These are phyloP conservation scores for Corrigiola litoralis DNA, from an alignment of 179 eudicot genomes.

Conservation along the genomic window DNA sequence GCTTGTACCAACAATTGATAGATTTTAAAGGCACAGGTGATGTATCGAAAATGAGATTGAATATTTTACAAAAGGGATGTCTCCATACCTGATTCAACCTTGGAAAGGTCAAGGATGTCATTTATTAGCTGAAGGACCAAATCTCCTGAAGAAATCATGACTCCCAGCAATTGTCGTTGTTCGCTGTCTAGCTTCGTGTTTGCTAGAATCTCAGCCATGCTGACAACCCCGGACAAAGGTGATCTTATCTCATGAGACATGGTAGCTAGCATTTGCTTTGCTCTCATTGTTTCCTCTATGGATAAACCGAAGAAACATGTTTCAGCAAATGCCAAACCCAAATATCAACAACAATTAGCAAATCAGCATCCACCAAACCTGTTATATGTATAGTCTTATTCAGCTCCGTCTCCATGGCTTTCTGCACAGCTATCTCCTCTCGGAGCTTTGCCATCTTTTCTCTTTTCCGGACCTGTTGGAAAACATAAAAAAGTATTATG, in stretches of 20 bases:
- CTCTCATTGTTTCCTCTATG: slow-evolving; percentile 95
- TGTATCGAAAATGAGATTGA: too few relatives aligned
- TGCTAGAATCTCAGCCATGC: slow-evolving; percentile 90
- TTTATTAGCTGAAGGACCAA: slow-evolving; percentile 83
- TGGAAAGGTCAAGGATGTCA: slow-evolving; percentile 94
- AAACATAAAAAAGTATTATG: slow-evolving; percentile 3
- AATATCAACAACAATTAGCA: neutral
- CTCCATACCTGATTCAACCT: slow-evolving; percentile 85
- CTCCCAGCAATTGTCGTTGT: slow-evolving; percentile 62
- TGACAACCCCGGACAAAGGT: slow-evolving; percentile 85
- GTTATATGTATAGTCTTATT: slow-evolving; percentile 85
- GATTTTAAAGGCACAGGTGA: neutral
- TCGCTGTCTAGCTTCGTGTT: slow-evolving; percentile 69
- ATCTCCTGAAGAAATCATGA: slow-evolving; percentile 93
- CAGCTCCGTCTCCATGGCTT: slow-evolving; percentile 92
- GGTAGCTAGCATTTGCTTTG: slow-evolving; percentile 93
- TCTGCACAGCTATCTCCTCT: slow-evolving; percentile 92
- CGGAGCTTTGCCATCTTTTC: slow-evolving; percentile 85
- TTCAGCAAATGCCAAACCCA: slow-evolving; percentile 5
- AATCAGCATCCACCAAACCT: slow-evolving; percentile 33
- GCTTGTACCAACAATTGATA: neutral
- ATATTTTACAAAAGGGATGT: slow-evolving; percentile 6
- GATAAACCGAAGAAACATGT: slow-evolving; percentile 4
- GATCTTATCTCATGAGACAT: slow-evolving; percentile 98
- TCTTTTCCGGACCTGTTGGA: slow-evolving; percentile 68